Evolutionary conservation across 2,329 filamentous ascomycete genomes (phyloP), one percentile per base, ranked within the genome.

Genomic region (Leptographium lundbergii): DNA sequence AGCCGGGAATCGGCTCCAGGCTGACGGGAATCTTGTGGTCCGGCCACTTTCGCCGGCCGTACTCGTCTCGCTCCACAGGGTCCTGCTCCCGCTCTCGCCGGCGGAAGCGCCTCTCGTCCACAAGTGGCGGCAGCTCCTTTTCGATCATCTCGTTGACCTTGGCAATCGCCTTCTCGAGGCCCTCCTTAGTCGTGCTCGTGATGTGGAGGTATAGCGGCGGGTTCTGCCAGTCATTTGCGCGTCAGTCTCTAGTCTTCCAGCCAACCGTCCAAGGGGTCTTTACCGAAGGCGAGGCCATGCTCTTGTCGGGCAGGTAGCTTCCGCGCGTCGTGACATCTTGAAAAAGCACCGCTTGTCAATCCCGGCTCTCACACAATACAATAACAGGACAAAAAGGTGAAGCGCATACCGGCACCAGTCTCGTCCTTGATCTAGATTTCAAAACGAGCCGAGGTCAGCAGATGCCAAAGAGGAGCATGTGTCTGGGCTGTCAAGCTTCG

Each of bases 291-390:
- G 91, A 96, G 39, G 94, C 91, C 91, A 99, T 94, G 77, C 82
- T 91, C 77, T 96, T 97, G 74, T 97, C 95, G 2, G 94, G 94
- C 67, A 94, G 95, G 71, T 97, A 99, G 70, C 86, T 92, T 75
- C 94, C 94, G 71, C 92, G 87, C 61, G 92, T 97, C 55, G 94
- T 99, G 80, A 99, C 90, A 91, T 99, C 94, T 97, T 91, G 74
- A 77, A 69, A 81, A 84, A 69, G 77, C 83, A 77, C 84, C 82
- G 74, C 81, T n/a, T 27, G 73, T 61, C 57, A 62, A 57, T 56
- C 22, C 29, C 34, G 36, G 13, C 13, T 47, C 57, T 54, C 56
- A 57, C 56, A 54, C 32, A 48, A 42, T n/a, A 27, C 25, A 17
- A 13, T 22, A 29, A 27, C 47, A 50, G 47, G 24, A 36, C 19